These are phyloP conservation scores for Xylaria sp. DNA, from an alignment of 2,329 filamentous ascomycete genomes.

Conservation along the genomic window DNA sequence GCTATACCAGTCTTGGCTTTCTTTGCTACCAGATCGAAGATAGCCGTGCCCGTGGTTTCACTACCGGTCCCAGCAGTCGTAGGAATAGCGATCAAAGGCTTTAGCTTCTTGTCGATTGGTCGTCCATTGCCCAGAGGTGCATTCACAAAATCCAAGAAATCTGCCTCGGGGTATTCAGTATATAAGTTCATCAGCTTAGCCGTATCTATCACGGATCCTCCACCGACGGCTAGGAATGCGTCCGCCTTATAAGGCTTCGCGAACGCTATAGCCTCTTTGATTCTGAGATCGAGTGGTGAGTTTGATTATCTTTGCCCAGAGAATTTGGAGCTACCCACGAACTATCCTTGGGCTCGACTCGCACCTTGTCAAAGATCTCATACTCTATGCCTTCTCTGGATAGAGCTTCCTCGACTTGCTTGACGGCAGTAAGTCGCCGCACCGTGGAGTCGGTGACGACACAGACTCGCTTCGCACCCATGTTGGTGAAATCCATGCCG, in stretches of 20 bases:
- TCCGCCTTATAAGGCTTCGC: constrained; percentile 84
- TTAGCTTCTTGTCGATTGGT: constrained; percentile 76
- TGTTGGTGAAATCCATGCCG: constrained; percentile 96
- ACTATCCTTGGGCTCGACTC: constrained; percentile 93
- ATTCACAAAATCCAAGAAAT: constrained; percentile 98
- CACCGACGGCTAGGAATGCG: constrained; percentile 90
- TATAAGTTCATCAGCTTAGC: constrained; percentile 99
- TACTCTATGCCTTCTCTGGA: constrained; percentile 82
- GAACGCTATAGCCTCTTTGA: constrained; percentile 90
- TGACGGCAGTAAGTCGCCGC: constrained; percentile 85
- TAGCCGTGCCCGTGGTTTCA: constrained; percentile 97
- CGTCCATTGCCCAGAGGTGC: constrained; percentile 88
- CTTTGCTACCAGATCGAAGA: constrained; percentile 92
- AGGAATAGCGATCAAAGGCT: constrained; percentile 83
- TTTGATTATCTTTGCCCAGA: constrained; percentile 9
- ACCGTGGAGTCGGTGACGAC: constrained; percentile 92
- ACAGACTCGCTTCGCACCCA: constrained; percentile 86
- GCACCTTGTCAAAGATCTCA: constrained; percentile 81
- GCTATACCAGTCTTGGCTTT: constrained; percentile 96
- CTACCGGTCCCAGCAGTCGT: constrained; percentile 89
- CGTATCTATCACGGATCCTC: constrained; percentile 96
- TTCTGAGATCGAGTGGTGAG: constrained; percentile 57
- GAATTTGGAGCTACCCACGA: constrained; percentile 65
- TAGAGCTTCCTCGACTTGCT: constrained; percentile 84
- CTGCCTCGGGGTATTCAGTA: constrained; percentile 87